Conservation (phyloP, 257 asterid genomes). For the Datura wrightii region DNA sequence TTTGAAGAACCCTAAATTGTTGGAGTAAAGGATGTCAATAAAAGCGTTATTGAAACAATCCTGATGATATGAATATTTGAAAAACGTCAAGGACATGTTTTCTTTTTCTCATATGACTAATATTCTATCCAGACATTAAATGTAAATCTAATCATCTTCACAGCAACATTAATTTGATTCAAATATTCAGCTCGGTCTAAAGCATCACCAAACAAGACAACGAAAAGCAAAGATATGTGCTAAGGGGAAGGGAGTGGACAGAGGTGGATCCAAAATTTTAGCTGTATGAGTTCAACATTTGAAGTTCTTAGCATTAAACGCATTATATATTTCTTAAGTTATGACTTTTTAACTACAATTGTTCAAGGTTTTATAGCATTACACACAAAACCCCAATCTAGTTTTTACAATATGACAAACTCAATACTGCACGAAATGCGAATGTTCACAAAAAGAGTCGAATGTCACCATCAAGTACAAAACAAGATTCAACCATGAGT, state of each 20-base stretch:
- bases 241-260: no score
- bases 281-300: no score
- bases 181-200: no score
- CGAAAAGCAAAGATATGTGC: no score
- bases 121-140: background rate
- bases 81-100: background rate
- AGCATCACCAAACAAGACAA: no score
- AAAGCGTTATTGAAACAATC: background rate
- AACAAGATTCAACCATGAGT: slow-evolving; percentile 21
- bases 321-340: no score
- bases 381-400: slow-evolving; percentile 5
- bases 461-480: slow-evolving; percentile 6
- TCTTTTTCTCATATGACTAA: background rate
- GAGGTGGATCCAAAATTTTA: no score
- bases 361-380: background rate
- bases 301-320: no score
- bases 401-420: slow-evolving; percentile 13
- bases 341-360: background rate
- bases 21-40: no score
- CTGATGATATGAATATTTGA: background rate
- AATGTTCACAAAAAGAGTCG: background rate
- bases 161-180: no score
- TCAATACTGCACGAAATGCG: slow-evolving; percentile 16
- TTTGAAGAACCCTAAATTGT: no score
- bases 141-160: background rate